Evolutionary conservation across 2,329 filamentous ascomycete genomes (phyloP), one percentile per base, ranked within the genome.

Genomic region (Penicillium palitans): DNA sequence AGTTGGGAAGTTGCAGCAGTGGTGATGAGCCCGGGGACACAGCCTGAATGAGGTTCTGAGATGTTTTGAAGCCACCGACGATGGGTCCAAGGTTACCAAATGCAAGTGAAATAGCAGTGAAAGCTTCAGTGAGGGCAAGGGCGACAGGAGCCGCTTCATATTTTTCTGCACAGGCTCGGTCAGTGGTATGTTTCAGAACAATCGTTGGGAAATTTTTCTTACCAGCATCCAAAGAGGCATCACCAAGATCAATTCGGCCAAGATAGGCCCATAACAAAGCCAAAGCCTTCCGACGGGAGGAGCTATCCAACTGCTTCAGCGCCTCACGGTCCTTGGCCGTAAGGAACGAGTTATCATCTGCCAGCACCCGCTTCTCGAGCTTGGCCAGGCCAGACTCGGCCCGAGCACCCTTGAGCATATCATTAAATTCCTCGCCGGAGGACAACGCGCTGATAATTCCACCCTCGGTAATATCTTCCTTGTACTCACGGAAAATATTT

Each of bases 251-350:
- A 55, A 96, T 82, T 47, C 95, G 90, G 60, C 90, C 91, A 48
- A 98, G 84, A 74, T 99, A 98, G 42, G 95, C 93, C 95, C 96
- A 99, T 17, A 99, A 82, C 57, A 99, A 82, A 51, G 89, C 91
- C 45, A 98, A 81, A 8, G 91, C 88, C 81, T 98, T 98, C 70
- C 95, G 85, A 65, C 90, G 88, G 25, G 86, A 83, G 40, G 88
- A 87, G 65, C 89, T 89, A 50, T 98, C 95, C 59, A 96, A 77
- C 65, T 92, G 86, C 70, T 91, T 86, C 8, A 99, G 82, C 71
- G 85, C 87, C 69, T 87, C 82, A 72, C 87, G 87, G 69, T 96
- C 92, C 75, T 92, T 91, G 17, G 80, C 76, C 0, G 87, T 83
- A 64, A 97, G 79, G 37, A 87, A 77, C 6, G 66, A 62, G 41